Percentiles rank a stretch among this genome's conserved stretches.
Conservation (phyloP, 768 basidiomycete species). For the Amanita subjunquillea region DNA sequence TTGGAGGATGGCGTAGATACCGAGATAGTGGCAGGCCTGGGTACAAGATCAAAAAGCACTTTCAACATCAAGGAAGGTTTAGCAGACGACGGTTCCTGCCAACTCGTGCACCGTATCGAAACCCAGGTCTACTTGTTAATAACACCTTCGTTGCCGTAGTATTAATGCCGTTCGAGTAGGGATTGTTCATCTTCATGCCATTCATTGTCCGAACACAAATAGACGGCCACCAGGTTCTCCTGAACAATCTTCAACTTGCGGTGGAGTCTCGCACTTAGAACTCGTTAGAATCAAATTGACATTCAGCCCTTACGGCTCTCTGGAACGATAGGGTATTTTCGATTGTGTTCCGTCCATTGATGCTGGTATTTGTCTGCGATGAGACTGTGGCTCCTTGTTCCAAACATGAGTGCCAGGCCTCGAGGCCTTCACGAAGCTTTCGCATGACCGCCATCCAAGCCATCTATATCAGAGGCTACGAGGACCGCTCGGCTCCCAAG, state of each 20-base stretch:
- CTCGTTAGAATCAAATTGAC: too few relatives aligned
- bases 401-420: not conserved
- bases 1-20: slow-evolving; percentile 16
- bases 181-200: slow-evolving; percentile 22
- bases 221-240: slow-evolving; percentile 11
- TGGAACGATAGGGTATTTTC: not conserved
- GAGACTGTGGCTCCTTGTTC: too few relatives aligned
- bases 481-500: slow-evolving; percentile 61
- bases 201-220: slow-evolving; percentile 21
- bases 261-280: not conserved
- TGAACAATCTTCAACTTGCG: not conserved
- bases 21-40: slow-evolving; percentile 15
- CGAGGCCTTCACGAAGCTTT: not conserved
- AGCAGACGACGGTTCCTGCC: not conserved
- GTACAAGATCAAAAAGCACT: slow-evolving; percentile 14
- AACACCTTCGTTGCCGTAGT: not conserved
- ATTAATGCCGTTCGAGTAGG: slow-evolving; percentile 11
- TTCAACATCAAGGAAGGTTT: slow-evolving; percentile 10
- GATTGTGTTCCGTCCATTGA: too few relatives aligned
- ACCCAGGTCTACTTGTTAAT: slow-evolving; percentile 12
- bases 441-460: slow-evolving; percentile 72
- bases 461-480: slow-evolving; percentile 56
- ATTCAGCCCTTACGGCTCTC: too few relatives aligned
- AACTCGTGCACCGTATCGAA: slow-evolving; percentile 7
- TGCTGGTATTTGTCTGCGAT: too few relatives aligned